Evolutionary conservation across 148 eudicot species (phyloP).

Genomic region (Fagopyrum esculentum): DNA sequence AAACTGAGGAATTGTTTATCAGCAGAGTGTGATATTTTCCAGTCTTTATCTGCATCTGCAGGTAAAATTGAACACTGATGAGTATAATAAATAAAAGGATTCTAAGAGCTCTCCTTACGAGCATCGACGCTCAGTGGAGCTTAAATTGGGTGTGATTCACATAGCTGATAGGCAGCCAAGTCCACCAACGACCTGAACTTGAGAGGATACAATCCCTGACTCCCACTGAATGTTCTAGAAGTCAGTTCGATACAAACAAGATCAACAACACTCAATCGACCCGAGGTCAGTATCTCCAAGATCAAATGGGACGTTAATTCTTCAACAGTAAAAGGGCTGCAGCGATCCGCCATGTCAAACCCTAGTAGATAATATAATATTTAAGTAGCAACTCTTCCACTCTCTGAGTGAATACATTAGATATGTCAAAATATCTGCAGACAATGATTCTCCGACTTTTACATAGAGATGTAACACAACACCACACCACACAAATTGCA

Average conservation of each 20-base stretch:
- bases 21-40: slow-evolving; percentile 91
- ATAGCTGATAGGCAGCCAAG: slow-evolving; percentile 66
- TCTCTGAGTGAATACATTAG: too few relatives aligned
- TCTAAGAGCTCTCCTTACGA: slow-evolving; percentile 34
- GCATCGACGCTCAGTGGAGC: slow-evolving; percentile 27
- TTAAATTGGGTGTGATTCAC: slow-evolving; percentile 49
- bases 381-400: too few relatives aligned
- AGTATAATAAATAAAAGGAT: not conserved
- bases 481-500: too few relatives aligned
- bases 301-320: slow-evolving; percentile 78
- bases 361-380: too few relatives aligned
- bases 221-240: slow-evolving; percentile 46
- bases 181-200: slow-evolving; percentile 67
- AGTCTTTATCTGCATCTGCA: slow-evolving; percentile 90
- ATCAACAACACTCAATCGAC: slow-evolving; percentile 65
- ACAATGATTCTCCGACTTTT: too few relatives aligned
- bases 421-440: too few relatives aligned
- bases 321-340: slow-evolving; percentile 30
- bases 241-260: slow-evolving; percentile 60
- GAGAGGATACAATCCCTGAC: slow-evolving; percentile 43
- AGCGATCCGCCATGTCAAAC: slow-evolving; percentile 45
- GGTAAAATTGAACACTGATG: not conserved
- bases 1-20: slow-evolving; percentile 61
- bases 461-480: too few relatives aligned
- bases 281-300: slow-evolving; percentile 64